A percentile compares a stretch with the other conserved stretches of the same genome.
These are phyloP conservation scores for Botrytis deweyae DNA, from an alignment of 2,329 filamentous ascomycete genomes.

Conservation along the genomic window DNA sequence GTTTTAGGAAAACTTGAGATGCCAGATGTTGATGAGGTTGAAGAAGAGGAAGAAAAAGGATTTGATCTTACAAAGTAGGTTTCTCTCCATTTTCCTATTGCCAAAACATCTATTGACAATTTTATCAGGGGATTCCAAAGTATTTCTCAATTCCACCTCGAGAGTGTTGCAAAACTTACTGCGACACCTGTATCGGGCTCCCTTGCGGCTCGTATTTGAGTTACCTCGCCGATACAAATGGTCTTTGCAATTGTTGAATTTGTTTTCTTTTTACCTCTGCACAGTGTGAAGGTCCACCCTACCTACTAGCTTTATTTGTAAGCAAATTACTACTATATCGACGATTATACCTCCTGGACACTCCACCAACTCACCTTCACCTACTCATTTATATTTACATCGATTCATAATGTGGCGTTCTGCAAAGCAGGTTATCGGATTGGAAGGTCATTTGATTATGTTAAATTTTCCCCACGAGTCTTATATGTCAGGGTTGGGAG, in stretches of 20 bases:
- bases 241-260: not conserved
- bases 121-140: constrained; percentile 56
- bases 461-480: constrained; percentile 1
- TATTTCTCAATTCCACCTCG: constrained; percentile 58
- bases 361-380: not conserved
- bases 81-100: not conserved
- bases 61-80: constrained; percentile 39
- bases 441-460: constrained; percentile 1
- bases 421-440: not conserved
- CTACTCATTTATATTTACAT: not conserved
- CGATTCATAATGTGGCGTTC: not conserved
- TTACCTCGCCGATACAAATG: not conserved
- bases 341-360: not conserved
- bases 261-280: not conserved
- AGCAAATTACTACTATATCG: not conserved
- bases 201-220: constrained; percentile 1
- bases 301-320: not conserved
- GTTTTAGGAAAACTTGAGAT: constrained; percentile 28
- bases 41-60: constrained; percentile 33
- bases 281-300: not conserved
- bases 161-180: constrained; percentile 34
- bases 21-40: constrained; percentile 32
- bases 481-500: constrained; percentile 5
- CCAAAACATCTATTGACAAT: constrained; percentile 35
- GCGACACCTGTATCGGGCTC: constrained; percentile 8